Evolutionary conservation across 768 basidiomycete species (phyloP).

Genomic region (Lactifluus hygrophoroides): DNA sequence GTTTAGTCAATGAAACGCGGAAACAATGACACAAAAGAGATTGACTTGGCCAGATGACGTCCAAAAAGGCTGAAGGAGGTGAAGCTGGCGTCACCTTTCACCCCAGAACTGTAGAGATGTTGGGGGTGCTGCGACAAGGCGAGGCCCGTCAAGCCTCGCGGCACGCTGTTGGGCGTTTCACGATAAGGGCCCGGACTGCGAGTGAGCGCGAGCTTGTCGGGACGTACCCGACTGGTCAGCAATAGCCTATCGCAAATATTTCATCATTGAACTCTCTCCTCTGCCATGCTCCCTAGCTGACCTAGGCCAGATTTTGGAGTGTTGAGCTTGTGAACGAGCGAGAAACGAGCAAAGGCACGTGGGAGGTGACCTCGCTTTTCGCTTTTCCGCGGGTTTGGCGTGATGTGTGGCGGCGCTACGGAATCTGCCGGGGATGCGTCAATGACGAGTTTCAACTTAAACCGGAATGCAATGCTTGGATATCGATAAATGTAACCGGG

Average conservation of each 20-base stretch:
- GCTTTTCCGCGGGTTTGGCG: background rate
- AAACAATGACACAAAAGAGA: background rate
- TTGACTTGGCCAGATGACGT: background rate
- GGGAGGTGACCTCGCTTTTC: background rate
- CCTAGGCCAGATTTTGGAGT: background rate
- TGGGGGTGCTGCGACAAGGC: background rate
- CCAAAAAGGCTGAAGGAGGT: background rate
- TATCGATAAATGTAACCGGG: no score
- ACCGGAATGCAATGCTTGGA: no score
- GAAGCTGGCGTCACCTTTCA: background rate
- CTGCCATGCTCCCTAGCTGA: background rate
- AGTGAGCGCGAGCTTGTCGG: background rate
- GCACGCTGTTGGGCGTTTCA: constrained; percentile 1
- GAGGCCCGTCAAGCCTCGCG: background rate
- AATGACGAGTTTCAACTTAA: no score
- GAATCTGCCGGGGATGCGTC: no score
- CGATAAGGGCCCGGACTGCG: background rate
- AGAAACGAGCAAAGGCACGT: background rate
- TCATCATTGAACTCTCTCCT: background rate
- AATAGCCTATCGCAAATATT: background rate
- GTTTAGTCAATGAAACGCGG: background rate
- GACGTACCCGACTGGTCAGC: background rate
- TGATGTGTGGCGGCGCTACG: no score
- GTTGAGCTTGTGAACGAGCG: background rate
- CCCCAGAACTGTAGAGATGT: background rate